Conservation (phyloP, 2,329 filamentous ascomycete genomes). For the Akanthomyces lecanii region DNA sequence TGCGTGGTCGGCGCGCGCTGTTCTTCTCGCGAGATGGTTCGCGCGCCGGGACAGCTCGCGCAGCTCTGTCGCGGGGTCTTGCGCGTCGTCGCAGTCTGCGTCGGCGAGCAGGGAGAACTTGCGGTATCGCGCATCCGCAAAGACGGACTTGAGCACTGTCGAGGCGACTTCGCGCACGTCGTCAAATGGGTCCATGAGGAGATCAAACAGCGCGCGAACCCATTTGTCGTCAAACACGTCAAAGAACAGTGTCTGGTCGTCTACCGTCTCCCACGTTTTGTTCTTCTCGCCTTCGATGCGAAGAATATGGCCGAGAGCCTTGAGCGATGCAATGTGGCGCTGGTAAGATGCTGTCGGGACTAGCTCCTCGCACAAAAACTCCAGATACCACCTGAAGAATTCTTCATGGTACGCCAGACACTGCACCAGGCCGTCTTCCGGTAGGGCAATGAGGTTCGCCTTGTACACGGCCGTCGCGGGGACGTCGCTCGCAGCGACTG, state of each 20-base stretch:
- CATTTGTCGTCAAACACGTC: conserved; percentile 45
- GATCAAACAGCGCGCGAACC: conserved; percentile 65
- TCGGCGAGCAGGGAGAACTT: conserved; percentile 14
- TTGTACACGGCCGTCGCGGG: conserved; percentile 32
- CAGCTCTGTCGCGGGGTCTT: conserved; percentile 32
- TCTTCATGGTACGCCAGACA: conserved; percentile 48
- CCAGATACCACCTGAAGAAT: conserved; percentile 72
- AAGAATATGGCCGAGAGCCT: conserved; percentile 63
- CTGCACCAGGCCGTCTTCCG: conserved; percentile 33
- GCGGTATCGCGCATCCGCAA: conserved; percentile 36
- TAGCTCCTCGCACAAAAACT: conserved; percentile 70
- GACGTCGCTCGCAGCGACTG: not conserved
- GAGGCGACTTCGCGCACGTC: conserved; percentile 68
- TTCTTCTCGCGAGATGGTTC: conserved; percentile 58
- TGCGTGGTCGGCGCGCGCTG: conserved; percentile 84
- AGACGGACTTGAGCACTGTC: conserved; percentile 45
- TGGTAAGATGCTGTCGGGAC: conserved; percentile 83
- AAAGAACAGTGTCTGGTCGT: conserved; percentile 39
- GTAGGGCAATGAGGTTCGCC: conserved; percentile 37
- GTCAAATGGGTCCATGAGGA: conserved; percentile 86
- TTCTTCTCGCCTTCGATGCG: conserved; percentile 60
- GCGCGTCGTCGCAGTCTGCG: not conserved
- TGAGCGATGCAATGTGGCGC: conserved; percentile 76
- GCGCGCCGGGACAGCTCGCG: conserved; percentile 47
- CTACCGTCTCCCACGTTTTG: conserved; percentile 35